These are phyloP conservation scores for Plasmodium vivax DNA, from an alignment of 169 alveolate genomes.

Conservation along the genomic window DNA sequence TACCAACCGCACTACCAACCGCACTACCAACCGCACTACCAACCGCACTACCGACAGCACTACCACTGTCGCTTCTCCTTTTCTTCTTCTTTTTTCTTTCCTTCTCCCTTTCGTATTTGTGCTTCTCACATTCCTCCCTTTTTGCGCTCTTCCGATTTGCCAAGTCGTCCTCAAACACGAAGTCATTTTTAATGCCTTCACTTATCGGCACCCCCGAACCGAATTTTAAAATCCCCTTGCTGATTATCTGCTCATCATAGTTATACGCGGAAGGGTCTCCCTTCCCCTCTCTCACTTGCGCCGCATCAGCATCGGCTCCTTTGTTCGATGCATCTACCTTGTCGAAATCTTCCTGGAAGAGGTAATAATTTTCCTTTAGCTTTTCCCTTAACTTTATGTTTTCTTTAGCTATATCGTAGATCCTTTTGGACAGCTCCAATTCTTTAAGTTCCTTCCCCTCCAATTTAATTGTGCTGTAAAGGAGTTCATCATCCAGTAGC, in stretches of 20 bases:
- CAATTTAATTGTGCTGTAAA: constrained; percentile 83
- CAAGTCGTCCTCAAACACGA: constrained; percentile 31
- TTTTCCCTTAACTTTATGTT: constrained; percentile 88
- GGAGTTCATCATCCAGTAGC: constrained; percentile 90
- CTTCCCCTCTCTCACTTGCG: constrained; percentile 39
- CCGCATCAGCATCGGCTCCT: constrained; percentile 49
- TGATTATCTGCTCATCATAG: constrained; percentile 58
- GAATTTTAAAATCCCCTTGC: constrained; percentile 64
- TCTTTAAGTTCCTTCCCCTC: constrained; percentile 79
- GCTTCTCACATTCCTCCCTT: neutral
- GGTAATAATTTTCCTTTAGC: constrained; percentile 80
- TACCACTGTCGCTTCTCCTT: neutral
- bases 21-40: neutral
- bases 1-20: neutral
- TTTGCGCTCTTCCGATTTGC: constrained; percentile 25
- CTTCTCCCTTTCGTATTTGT: neutral
- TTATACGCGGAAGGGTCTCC: constrained; percentile 33
- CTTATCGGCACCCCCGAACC: constrained; percentile 27
- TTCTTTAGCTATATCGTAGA: constrained; percentile 90
- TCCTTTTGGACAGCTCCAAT: constrained; percentile 88
- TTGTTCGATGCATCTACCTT: constrained; percentile 85
- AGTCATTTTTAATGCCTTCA: constrained; percentile 18
- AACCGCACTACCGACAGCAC: neutral
- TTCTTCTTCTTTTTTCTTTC: neutral
- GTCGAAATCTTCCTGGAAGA: constrained; percentile 89